Evolutionary conservation across 2,329 filamentous ascomycete genomes (phyloP), one percentile per base, ranked within the genome.

Genomic region (Ceratocystis smalleyi): DNA sequence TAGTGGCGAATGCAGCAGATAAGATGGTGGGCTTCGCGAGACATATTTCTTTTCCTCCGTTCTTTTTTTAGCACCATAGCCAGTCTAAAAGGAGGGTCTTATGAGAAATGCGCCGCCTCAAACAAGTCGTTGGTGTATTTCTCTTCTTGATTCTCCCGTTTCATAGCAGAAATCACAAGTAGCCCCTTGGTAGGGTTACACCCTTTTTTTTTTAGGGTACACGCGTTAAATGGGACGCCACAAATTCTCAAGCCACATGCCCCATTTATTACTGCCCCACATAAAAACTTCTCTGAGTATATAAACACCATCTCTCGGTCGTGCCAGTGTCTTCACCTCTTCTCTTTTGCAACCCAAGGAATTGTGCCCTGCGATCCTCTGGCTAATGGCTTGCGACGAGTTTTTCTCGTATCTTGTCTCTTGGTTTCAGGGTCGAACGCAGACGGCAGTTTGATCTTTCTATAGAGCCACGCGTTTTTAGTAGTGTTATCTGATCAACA

Each of bases 401-500:
- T 40, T 40, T 40, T 15, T 40, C 35, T 40, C 35, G 35, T 40
- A 12, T 40, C 0, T 15, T 40, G 35, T 40, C 35, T 15, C 35
- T 40, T 63, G 24, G 59, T 61, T 65, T 65, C 64, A 65, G 65
- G 62, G 89, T 92, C 76, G 88, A 91, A 81, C 82, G 77, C 82
- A 88, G 83, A 35, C 73, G 81, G 84, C 88, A 92, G 85, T 83
- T 92, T 88, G 88, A 89, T 89, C 84, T 82, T 67, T 65, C 73
- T 75, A 89, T 85, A 88, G 88, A 91, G 86, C 85, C 87, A 89
- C 85, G 24, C 47, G 10, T 82, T 75, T 73, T 72, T 76, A 70
- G 85, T 90, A 88, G 83, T 91, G 86, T 88, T 81, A 85, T 91
- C 88, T 87, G 84, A 89, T 91, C 88, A 89, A 95, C 91, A 94